Evolutionary conservation across 306 rosid species (phyloP).

Genomic region (Pyrus communis): DNA sequence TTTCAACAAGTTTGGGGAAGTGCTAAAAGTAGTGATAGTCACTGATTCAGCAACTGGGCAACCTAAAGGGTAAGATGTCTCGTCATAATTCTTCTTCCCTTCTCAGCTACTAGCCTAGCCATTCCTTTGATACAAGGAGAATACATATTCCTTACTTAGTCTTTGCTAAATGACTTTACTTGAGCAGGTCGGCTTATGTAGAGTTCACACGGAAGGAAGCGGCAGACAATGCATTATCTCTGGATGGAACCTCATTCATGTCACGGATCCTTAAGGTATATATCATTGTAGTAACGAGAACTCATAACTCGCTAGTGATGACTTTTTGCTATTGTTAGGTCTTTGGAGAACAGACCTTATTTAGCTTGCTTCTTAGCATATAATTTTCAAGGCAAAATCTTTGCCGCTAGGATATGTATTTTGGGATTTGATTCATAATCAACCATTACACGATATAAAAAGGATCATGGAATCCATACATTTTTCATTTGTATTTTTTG

Average conservation of each 20-base stretch:
- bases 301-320: neutral
- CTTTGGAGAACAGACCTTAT: neutral
- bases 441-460: neutral
- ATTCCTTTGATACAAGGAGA: neutral
- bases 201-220: constrained; percentile 93
- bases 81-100: constrained; percentile 8
- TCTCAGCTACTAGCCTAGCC: neutral
- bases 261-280: constrained; percentile 97
- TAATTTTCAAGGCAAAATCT: neutral
- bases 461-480: neutral
- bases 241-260: constrained; percentile 91
- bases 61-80: constrained; percentile 71
- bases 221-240: constrained; percentile 78
- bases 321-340: neutral
- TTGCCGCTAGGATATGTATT: neutral
- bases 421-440: neutral
- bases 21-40: constrained; percentile 63
- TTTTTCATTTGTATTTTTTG: neutral
- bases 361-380: neutral
- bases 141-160: neutral
- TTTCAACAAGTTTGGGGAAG: constrained; percentile 81
- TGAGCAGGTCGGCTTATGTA: constrained; percentile 83
- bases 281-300: neutral
- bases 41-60: constrained; percentile 80
- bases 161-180: constrained; percentile 16